Percentiles rank a stretch among this genome's conserved stretches.
These are phyloP conservation scores for Cercospora sesami DNA, from an alignment of 2,329 filamentous ascomycete species.

Conservation along the genomic window DNA sequence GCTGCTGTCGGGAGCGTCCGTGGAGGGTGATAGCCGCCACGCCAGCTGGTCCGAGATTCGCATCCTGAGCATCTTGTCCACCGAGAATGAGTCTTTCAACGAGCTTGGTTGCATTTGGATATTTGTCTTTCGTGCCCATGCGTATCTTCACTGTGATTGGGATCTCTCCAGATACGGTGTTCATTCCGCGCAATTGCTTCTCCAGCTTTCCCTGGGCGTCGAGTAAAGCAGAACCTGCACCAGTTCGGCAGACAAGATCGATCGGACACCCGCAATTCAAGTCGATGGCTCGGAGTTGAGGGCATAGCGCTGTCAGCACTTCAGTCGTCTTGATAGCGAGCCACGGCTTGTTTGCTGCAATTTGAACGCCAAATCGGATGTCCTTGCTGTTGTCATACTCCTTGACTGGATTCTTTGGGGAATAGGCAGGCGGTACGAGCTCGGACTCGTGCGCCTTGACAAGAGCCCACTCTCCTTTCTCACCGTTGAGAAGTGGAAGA, in stretches of 20 bases:
- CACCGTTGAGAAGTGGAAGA: conserved; percentile 82
- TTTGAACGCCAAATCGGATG: conserved; percentile 86
- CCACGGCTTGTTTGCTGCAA: conserved; percentile 90
- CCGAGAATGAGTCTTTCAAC: conserved; percentile 83
- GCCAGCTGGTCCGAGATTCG: conserved; percentile 70
- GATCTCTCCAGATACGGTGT: conserved; percentile 81
- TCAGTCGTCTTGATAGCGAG: conserved; percentile 86
- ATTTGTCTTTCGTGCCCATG: conserved; percentile 79
- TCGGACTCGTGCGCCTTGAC: conserved; percentile 91
- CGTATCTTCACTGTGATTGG: conserved; percentile 95
- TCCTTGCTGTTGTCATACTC: conserved; percentile 82
- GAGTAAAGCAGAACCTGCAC: conserved; percentile 88
- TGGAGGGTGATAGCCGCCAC: conserved; percentile 95
- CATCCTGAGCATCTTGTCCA: conserved; percentile 66
- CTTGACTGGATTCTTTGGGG: conserved; percentile 55
- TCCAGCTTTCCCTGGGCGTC: conserved; percentile 85
- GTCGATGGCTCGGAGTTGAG: conserved; percentile 85
- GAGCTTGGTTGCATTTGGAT: conserved; percentile 76
- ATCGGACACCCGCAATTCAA: conserved; percentile 98
- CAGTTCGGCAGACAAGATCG: conserved; percentile 84
- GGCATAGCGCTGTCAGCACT: conserved; percentile 71
- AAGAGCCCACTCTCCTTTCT: conserved; percentile 90
- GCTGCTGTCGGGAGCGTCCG: conserved; percentile 87
- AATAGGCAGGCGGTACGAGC: conserved; percentile 68
- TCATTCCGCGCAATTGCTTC: conserved; percentile 96